These are phyloP conservation scores for Polyrhizophydium stewartii DNA, from an alignment of 371 early-diverging fungal genomes.

Conservation along the genomic window DNA sequence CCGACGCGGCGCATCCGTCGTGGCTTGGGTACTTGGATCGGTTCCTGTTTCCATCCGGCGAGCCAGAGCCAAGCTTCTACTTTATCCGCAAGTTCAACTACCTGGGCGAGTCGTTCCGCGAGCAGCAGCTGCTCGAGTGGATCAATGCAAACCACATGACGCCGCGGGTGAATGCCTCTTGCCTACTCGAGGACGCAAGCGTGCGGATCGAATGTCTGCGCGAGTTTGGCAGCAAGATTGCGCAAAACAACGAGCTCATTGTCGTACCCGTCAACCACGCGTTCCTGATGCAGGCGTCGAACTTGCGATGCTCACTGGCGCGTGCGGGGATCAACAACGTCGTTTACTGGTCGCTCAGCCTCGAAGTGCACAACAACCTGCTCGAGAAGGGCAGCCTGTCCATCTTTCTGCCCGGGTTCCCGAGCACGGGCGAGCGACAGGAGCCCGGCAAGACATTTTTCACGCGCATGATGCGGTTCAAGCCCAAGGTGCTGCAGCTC, in stretches of 20 bases:
- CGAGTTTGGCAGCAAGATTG: constrained; percentile 6
- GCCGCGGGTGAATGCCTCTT: not conserved
- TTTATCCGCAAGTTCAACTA: constrained; percentile 34
- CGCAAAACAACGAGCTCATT: constrained; percentile 5
- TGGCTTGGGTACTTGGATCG: constrained; percentile 19
- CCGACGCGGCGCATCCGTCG: constrained; percentile 22
- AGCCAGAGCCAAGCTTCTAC: constrained; percentile 11
- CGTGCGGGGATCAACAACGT: constrained; percentile 5
- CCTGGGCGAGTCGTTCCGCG: not conserved
- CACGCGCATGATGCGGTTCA: constrained; percentile 8
- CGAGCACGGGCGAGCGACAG: not conserved
- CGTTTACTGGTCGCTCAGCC: constrained; percentile 12
- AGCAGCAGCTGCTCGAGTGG: constrained; percentile 26
- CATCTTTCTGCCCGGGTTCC: constrained; percentile 11
- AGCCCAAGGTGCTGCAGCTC: constrained; percentile 10
- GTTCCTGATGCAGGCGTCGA: constrained; percentile 1
- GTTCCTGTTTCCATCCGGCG: constrained; percentile 15
- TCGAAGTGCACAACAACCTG: constrained; percentile 7
- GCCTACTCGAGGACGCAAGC: constrained; percentile 2
- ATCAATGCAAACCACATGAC: constrained; percentile 14
- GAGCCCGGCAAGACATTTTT: not conserved
- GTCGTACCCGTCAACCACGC: constrained; percentile 12
- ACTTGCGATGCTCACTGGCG: constrained; percentile 9
- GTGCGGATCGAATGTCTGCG: constrained; percentile 5
- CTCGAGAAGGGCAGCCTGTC: not conserved